Evolutionary conservation across 169 alveolate species (phyloP).

Genomic region (Babesia sp.): DNA sequence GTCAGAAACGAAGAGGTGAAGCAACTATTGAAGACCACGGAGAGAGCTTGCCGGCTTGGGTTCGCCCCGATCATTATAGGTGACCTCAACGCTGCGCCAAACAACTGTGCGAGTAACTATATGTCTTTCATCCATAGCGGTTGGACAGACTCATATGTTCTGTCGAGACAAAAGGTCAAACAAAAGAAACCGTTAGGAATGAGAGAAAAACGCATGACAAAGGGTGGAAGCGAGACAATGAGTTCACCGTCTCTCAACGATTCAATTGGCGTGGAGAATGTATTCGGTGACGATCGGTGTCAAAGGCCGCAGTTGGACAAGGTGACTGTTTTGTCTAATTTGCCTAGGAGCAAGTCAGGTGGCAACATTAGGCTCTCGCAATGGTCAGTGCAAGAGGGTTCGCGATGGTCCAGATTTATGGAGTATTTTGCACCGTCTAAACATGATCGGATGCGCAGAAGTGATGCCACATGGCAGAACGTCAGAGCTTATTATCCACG

Average conservation of each 20-base stretch:
- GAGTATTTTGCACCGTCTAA: neutral
- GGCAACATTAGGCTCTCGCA: neutral
- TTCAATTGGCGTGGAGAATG: slow-evolving; percentile 22
- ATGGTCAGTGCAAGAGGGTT: neutral
- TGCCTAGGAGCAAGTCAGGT: slow-evolving; percentile 28
- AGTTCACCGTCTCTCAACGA: neutral
- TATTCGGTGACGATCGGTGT: slow-evolving; percentile 12
- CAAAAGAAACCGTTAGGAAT: neutral
- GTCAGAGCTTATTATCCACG: slow-evolving; percentile 11
- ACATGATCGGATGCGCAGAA: slow-evolving; percentile 2
- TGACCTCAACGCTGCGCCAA: slow-evolving; percentile 88
- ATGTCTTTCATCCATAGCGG: slow-evolving; percentile 83
- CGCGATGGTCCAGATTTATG: slow-evolving; percentile 25
- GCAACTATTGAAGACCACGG: slow-evolving; percentile 81
- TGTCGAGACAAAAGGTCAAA: slow-evolving; percentile 20
- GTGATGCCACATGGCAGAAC: slow-evolving; percentile 1
- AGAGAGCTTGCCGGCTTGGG: slow-evolving; percentile 79
- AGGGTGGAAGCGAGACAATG: neutral
- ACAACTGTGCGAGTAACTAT: slow-evolving; percentile 85
- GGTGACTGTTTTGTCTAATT: slow-evolving; percentile 32
- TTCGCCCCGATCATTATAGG: slow-evolving; percentile 87
- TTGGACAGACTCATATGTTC: slow-evolving; percentile 83
- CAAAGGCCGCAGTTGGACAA: slow-evolving; percentile 35
- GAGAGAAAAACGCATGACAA: neutral
- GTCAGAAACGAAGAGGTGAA: slow-evolving; percentile 84